These are phyloP conservation scores for Talaromyces wortmannii DNA, from an alignment of 495 filamentous ascomycete genomes.

Conservation along the genomic window DNA sequence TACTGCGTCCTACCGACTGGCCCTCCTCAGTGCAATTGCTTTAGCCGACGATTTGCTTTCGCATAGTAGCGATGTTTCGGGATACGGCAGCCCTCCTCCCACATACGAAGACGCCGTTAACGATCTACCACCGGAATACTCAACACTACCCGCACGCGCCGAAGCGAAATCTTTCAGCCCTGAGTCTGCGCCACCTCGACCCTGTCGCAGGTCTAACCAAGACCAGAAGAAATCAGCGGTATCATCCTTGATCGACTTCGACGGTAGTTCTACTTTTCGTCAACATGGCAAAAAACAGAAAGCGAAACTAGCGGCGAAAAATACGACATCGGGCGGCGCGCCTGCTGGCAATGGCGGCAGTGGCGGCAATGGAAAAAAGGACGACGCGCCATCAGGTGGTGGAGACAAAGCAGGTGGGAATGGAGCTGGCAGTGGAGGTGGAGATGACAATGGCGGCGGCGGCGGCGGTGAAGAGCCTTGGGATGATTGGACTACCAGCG, in stretches of 20 bases:
- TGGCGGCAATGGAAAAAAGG: slow-evolving; percentile 14
- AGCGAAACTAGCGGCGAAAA: slow-evolving; percentile 30
- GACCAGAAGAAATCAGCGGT: slow-evolving; percentile 1
- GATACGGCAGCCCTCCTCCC: slow-evolving; percentile 27
- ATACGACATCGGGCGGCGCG: slow-evolving; percentile 6
- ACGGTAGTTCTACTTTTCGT: slow-evolving; percentile 39
- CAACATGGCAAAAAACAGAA: slow-evolving; percentile 40
- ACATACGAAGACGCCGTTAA: slow-evolving; percentile 34
- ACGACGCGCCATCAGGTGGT: slow-evolving; percentile 22
- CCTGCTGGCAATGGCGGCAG: neutral
- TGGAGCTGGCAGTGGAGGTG: slow-evolving; percentile 23
- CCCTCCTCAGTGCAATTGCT: slow-evolving; percentile 4
- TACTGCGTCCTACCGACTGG: neutral
- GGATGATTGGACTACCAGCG: slow-evolving; percentile 31
- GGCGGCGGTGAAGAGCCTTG: slow-evolving; percentile 28
- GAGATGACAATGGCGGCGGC: slow-evolving; percentile 17
- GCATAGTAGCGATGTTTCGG: slow-evolving; percentile 7
- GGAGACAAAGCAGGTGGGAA: slow-evolving; percentile 23
- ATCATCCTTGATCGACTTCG: slow-evolving; percentile 38
- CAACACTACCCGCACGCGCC: slow-evolving; percentile 20
- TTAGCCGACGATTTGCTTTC: slow-evolving; percentile 11
- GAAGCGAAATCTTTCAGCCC: slow-evolving; percentile 10
- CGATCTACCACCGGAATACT: slow-evolving; percentile 38
- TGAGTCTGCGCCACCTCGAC: slow-evolving; percentile 11
- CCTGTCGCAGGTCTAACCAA: slow-evolving; percentile 16